These are phyloP conservation scores for Boletus fagicola DNA, from an alignment of 768 basidiomycete genomes.

Conservation along the genomic window DNA sequence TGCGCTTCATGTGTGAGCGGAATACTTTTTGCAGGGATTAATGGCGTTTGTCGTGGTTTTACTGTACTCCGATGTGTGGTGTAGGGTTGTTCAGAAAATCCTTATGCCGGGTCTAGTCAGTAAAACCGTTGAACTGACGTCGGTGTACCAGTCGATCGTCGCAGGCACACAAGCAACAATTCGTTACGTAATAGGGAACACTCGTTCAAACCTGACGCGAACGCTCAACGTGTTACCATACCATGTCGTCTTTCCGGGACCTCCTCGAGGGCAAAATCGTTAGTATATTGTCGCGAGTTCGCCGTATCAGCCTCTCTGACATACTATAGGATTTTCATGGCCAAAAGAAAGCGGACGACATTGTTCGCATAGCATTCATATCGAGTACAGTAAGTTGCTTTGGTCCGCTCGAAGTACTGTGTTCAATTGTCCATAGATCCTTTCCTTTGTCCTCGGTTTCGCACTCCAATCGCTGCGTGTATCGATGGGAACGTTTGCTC, in stretches of 20 bases:
- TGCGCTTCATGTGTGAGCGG: constrained; percentile 22
- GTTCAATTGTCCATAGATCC: constrained; percentile 15
- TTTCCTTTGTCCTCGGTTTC: constrained; percentile 33
- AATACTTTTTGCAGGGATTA: background rate
- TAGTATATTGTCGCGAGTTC: constrained; percentile 1
- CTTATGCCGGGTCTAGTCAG: background rate
- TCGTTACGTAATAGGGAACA: constrained; percentile 16
- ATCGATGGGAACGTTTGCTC: constrained; percentile 24
- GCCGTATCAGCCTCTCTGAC: constrained; percentile 1
- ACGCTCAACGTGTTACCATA: constrained; percentile 10
- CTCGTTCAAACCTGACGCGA: background rate
- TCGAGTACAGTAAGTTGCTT: constrained; percentile 23
- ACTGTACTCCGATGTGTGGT: background rate
- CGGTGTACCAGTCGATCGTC: background rate
- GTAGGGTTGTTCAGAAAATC: background rate
- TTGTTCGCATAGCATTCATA: constrained; percentile 25
- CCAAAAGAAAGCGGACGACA: constrained; percentile 26
- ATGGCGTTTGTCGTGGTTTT: background rate
- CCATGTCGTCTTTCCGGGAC: constrained; percentile 27
- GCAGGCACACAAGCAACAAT: background rate
- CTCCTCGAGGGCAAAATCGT: constrained; percentile 34
- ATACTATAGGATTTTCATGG: constrained; percentile 31
- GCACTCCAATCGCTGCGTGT: constrained; percentile 27
- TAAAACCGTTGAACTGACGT: background rate
- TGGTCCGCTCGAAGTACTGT: background rate